phyloP scores from a whole-genome alignment of 1,139 yeast genomes.

The Tardiomyces blankii region DNA sequence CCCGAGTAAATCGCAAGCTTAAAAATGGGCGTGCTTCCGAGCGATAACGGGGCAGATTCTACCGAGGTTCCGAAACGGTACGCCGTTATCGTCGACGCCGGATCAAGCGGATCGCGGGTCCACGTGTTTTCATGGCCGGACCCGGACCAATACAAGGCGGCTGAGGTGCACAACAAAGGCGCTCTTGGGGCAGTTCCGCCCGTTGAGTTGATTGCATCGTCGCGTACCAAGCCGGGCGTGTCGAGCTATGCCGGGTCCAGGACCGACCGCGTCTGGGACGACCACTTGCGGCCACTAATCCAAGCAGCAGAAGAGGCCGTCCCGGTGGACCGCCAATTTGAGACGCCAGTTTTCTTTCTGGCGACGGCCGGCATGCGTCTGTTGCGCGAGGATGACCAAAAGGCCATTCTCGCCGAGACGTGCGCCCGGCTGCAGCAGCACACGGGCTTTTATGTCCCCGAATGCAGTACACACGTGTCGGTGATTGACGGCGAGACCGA shows the following conservation, averaged over 20 bases:
- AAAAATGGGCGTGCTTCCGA: too few relatives aligned
- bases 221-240: constrained; percentile 65
- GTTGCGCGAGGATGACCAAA: constrained; percentile 46
- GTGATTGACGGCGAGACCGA: constrained; percentile 70
- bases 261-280: constrained; percentile 46
- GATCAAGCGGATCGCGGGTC: constrained; percentile 72
- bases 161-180: constrained; percentile 2
- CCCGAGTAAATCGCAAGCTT: too few relatives aligned
- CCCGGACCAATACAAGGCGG: constrained; percentile 14
- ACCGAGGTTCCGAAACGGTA: constrained; percentile 22
- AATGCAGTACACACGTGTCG: constrained; percentile 42
- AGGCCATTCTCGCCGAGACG: constrained; percentile 37
- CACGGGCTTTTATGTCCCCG: constrained; percentile 48
- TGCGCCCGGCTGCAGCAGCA: constrained; percentile 44
- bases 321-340: constrained; percentile 48
- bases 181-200: constrained; percentile 18
- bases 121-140: constrained; percentile 63
- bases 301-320: constrained; percentile 45
- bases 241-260: constrained; percentile 38
- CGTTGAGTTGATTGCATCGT: constrained; percentile 38
- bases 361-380: constrained; percentile 83
- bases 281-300: constrained; percentile 47
- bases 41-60: neutral
- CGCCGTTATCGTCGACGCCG: constrained; percentile 69
- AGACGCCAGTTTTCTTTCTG: constrained; percentile 70